Evolutionary conservation across 1,139 yeast genomes (phyloP).

Genomic region (Taphrina communis): DNA sequence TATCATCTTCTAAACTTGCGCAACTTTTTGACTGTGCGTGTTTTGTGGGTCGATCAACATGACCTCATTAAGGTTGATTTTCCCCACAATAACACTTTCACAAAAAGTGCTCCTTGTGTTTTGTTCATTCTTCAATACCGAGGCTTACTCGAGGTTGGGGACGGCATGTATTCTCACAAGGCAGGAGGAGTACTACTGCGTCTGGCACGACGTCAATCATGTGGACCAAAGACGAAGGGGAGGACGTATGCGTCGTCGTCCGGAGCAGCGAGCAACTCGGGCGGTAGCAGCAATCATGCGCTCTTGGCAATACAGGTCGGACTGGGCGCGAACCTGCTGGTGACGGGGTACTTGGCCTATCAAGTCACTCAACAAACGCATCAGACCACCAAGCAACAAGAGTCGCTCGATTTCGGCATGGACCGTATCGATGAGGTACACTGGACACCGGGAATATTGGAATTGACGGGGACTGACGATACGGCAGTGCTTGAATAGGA

Average conservation of each 20-base stretch:
- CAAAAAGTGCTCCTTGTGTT: too few relatives aligned
- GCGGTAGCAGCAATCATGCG: too few relatives aligned
- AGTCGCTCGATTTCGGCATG: conserved; percentile 20
- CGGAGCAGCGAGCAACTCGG: too few relatives aligned
- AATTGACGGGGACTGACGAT: not conserved
- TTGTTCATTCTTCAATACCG: too few relatives aligned
- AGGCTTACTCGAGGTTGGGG: too few relatives aligned
- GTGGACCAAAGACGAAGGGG: too few relatives aligned
- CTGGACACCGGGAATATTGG: not conserved
- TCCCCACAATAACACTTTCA: not conserved
- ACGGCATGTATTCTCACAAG: too few relatives aligned
- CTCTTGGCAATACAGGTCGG: conserved; percentile 1
- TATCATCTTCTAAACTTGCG: not conserved
- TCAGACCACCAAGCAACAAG: conserved; percentile 5
- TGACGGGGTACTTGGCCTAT: conserved; percentile 12
- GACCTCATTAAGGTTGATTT: not conserved
- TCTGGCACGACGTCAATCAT: too few relatives aligned
- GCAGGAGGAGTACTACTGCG: too few relatives aligned
- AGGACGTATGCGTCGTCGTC: too few relatives aligned
- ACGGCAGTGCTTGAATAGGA: conserved; percentile 23
- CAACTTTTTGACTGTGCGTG: not conserved
- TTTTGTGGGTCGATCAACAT: not conserved
- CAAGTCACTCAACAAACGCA: conserved; percentile 2
- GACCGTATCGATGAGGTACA: conserved; percentile 29
- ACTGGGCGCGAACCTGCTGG: not conserved